These are phyloP conservation scores for Cerrena zonata DNA, from an alignment of 1,284 basidiomycete species.

Conservation along the genomic window DNA sequence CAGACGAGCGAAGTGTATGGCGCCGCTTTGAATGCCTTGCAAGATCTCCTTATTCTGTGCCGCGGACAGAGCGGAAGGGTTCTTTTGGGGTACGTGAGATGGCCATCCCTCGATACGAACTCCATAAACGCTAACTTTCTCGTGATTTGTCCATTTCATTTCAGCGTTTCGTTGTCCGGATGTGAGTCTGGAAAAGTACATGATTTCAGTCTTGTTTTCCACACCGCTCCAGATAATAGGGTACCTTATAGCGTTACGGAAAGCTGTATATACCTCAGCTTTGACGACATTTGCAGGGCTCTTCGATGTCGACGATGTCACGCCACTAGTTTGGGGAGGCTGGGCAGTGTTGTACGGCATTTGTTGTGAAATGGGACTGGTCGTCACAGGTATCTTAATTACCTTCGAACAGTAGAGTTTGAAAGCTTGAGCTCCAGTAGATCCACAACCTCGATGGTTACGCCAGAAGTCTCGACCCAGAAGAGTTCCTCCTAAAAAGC, in stretches of 20 bases:
- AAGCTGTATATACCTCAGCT: conserved; percentile 45
- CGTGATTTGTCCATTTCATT: conserved; percentile 69
- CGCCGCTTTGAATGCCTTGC: conserved; percentile 41
- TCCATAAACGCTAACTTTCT: conserved; percentile 47
- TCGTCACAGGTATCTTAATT: background rate
- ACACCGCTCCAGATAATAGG: too few relatives aligned
- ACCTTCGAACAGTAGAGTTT: conserved; percentile 35
- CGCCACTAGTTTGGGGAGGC: background rate
- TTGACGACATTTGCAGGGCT: conserved; percentile 39
- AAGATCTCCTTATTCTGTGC: conserved; percentile 49
- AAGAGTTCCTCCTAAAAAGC: conserved; percentile 58
- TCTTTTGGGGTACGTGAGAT: conserved; percentile 45
- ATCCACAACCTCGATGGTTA: conserved; percentile 50
- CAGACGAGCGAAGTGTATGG: conserved; percentile 36
- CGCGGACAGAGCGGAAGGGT: conserved; percentile 52
- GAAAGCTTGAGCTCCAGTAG: conserved; percentile 50
- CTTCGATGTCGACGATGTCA: conserved; percentile 15
- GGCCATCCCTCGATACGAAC: conserved; percentile 62
- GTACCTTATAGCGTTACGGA: conserved; percentile 50
- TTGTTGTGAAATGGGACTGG: background rate
- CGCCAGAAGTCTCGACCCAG: conserved; percentile 62
- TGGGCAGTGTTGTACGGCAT: background rate
- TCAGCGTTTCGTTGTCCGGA: conserved; percentile 59
- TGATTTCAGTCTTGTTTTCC: too few relatives aligned
- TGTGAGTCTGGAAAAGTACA: conserved; percentile 24